Base-by-base conservation (phyloP, 106 monocot genomes). In the Allium fistulosum region DNA sequence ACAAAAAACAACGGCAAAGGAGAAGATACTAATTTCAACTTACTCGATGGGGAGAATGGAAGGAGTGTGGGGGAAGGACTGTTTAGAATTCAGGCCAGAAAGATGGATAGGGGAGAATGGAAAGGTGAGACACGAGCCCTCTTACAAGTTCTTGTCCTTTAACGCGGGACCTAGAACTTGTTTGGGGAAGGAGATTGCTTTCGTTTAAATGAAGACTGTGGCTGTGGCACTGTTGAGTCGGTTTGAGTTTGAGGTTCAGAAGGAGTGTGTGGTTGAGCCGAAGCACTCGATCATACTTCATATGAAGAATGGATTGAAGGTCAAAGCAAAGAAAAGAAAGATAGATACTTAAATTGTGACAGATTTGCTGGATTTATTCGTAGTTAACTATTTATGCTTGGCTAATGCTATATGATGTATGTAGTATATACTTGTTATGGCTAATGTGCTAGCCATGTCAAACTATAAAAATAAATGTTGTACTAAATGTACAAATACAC, bases 91-190 rank as follows among this genome's bases (percentile, higher is more conserved):
- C 65, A 59, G 47, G 65, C 89, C 89, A 18, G 89, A 83, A 70
- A 57, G 85, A 48, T 93, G 93, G 89, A 81, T 93, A 26, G 49
- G 74, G 0, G 77, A 79, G 26, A 10, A 62, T 0, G 84, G 82
- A 50, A 77, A 7, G 70, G 3, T 93, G 27, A 52, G 65, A 61
- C 66, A 84, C 53, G 89, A 86, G 75, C 89, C 89, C 0, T 75
- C 83, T 8, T 82, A 84, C 59, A 87, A 90, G 80, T 93, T 93
- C 64, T 6, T 86, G 50, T 59, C 89, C 4, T 93, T 93, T 70
- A 90, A 82, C 50, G 73, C 80, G 7, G 93, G 89, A 10, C 89
- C 89, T 15, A 79, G 93, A 75, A 90, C 77, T 47, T 93, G 93
- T 61, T 53, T 89, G 51, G 89, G 88, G 48, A 93, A 88, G 64